Conservation (phyloP, 768 basidiomycete genomes). For the Trametes cinnabarina region DNA sequence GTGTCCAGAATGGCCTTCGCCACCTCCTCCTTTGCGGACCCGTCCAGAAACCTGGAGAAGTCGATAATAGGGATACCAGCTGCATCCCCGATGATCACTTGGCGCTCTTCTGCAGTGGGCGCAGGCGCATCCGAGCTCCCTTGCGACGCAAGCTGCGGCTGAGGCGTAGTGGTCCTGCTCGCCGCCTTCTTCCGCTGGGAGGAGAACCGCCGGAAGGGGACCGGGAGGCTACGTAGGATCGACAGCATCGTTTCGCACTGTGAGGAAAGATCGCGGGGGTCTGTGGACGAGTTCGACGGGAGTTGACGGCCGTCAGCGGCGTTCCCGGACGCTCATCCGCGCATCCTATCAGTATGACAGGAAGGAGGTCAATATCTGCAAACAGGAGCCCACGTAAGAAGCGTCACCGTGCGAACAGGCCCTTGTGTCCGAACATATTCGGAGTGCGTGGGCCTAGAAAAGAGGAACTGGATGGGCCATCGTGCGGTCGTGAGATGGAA, state of each 20-base stretch:
- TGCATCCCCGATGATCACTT: neutral
- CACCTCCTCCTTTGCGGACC: conserved; percentile 35
- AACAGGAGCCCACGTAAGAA: neutral
- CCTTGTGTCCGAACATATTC: neutral
- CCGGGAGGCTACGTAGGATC: neutral
- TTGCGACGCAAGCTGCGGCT: neutral
- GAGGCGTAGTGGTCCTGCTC: neutral
- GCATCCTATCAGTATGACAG: neutral
- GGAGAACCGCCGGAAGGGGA: neutral
- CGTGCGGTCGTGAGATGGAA: too few relatives aligned
- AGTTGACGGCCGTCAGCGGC: neutral
- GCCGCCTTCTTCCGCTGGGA: neutral
- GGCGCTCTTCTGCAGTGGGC: neutral
- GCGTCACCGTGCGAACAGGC: neutral
- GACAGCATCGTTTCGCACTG: neutral
- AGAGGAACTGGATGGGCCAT: neutral
- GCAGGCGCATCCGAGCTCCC: neutral
- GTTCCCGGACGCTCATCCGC: neutral
- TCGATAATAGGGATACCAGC: conserved; percentile 37
- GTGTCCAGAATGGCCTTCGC: conserved; percentile 41
- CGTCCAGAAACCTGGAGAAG: conserved; percentile 41
- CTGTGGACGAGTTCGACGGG: neutral
- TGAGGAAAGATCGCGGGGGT: neutral
- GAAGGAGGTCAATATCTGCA: neutral
- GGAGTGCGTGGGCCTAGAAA: neutral